Base-by-base conservation (phyloP, 1,284 basidiomycete species). In the Coniferiporia weirii region DNA sequence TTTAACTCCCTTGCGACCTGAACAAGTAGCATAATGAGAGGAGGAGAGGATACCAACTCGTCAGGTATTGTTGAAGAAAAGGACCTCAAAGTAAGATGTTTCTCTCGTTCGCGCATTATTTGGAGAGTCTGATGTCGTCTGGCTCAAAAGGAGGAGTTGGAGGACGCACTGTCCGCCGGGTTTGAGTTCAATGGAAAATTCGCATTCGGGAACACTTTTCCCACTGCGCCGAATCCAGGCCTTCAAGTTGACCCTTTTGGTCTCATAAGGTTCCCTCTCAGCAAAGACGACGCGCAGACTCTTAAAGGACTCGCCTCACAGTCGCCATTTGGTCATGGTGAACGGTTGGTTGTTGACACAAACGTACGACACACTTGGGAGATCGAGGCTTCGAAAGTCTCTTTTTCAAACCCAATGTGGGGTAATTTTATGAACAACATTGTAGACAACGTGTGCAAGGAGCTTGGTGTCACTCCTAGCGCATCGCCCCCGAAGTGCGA, bases 351-450 rank as follows among this genome's bases (percentile, higher is more conserved):
- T 5, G 68, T 76, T 2, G 69, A 76, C 54, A 73, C 66, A 27
- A 62, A 67, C 10, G 75, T 77, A 10, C 67, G 75, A 13, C 72
- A 77, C 66, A 76, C 76, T 1, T 77, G 75, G 75, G 67, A 71
- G 53, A 64, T 71, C 22, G 68, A 70, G 51, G 64, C 65, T 0
- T 47, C 36, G 3, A 46, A 64, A 55, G 61, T 70, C 19, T 40
- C 64, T 3, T 75, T 77, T 52, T 59, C 62, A 10, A 77, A 77
- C 63, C 68, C 72, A 1, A 66, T 59, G 4, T 77, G 75, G 74
- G 46, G 62, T 6, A 34, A 55, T 2, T 76, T 65, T 44, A 56
- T 76, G 15, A 54, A 68, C 13, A 57, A 57, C 17, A 53, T 66
- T 0, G 61, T 71, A 0, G 55, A 50, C 3, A 64, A 67, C 8